Evolutionary conservation across 208 protist species (phyloP).

Genomic region (Leishmania major): DNA sequence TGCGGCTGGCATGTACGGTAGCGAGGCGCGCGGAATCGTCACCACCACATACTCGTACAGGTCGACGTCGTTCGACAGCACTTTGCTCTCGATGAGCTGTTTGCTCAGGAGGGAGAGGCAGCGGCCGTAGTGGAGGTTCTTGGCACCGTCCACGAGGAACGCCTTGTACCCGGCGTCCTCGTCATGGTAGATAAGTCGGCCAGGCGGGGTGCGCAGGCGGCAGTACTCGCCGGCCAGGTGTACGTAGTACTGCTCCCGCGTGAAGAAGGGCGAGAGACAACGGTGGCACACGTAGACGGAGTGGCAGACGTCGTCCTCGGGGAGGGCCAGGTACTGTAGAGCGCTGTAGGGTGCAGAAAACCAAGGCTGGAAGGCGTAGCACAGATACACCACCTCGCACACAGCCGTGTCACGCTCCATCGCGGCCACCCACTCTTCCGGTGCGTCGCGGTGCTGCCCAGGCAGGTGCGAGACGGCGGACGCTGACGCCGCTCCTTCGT

Average conservation of each 20-base stretch:
- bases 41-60: slow-evolving; percentile 79
- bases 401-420: slow-evolving; percentile 61
- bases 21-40: slow-evolving; percentile 44
- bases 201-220: slow-evolving; percentile 41
- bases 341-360: slow-evolving; percentile 54
- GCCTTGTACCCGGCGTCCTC: slow-evolving; percentile 34
- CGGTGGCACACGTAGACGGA: slow-evolving; percentile 73
- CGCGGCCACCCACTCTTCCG: slow-evolving; percentile 49
- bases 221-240: slow-evolving; percentile 65
- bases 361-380: slow-evolving; percentile 70
- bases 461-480: background rate
- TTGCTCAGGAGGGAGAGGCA: slow-evolving; percentile 66
- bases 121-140: slow-evolving; percentile 65
- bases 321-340: slow-evolving; percentile 53
- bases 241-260: slow-evolving; percentile 38
- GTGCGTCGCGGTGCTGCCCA: slow-evolving; percentile 8
- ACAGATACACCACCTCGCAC: slow-evolving; percentile 70
- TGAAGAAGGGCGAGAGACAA: slow-evolving; percentile 70
- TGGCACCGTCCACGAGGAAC: slow-evolving; percentile 66
- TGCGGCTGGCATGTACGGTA: slow-evolving; percentile 37
- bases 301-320: slow-evolving; percentile 66
- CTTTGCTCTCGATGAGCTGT: slow-evolving; percentile 74
- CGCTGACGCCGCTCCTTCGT: background rate
- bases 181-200: slow-evolving; percentile 59
- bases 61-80: slow-evolving; percentile 72